Evolutionary conservation across 2,329 filamentous ascomycete genomes (phyloP).

Genomic region (Xylaria sp.): DNA sequence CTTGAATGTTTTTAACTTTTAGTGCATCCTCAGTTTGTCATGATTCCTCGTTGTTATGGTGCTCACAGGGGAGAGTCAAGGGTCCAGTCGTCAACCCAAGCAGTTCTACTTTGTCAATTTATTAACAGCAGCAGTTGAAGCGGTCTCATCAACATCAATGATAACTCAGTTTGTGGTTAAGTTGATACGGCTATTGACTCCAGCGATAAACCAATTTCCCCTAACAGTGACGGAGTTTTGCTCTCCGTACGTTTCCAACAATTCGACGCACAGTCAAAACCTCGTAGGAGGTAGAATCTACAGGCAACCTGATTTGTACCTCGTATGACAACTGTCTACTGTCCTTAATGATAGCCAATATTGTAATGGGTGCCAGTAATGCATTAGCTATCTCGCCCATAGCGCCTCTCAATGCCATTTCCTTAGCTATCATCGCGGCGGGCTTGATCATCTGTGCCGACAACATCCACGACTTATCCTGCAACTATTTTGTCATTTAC

Average conservation of each 20-base stretch:
- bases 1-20: constrained; percentile 31
- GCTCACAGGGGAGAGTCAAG: constrained; percentile 33
- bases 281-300: no score
- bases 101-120: constrained; percentile 23
- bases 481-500: constrained; percentile 46
- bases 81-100: constrained; percentile 27
- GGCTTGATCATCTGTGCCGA: constrained; percentile 44
- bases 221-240: no score
- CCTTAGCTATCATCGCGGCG: constrained; percentile 26
- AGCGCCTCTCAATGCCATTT: constrained; percentile 24
- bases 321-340: no score
- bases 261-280: no score
- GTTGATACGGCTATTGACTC: not conserved
- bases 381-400: not conserved
- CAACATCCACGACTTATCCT: constrained; percentile 43
- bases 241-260: no score
- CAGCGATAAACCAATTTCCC: no score
- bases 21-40: constrained; percentile 42
- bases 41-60: constrained; percentile 35
- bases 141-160: not conserved
- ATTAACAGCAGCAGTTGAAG: constrained; percentile 3
- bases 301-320: no score
- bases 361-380: not conserved
- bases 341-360: not conserved
- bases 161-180: not conserved